Evolutionary conservation across 192 early-diverging fungal genomes (phyloP).

Genomic region (Entophlyctis luteolus): DNA sequence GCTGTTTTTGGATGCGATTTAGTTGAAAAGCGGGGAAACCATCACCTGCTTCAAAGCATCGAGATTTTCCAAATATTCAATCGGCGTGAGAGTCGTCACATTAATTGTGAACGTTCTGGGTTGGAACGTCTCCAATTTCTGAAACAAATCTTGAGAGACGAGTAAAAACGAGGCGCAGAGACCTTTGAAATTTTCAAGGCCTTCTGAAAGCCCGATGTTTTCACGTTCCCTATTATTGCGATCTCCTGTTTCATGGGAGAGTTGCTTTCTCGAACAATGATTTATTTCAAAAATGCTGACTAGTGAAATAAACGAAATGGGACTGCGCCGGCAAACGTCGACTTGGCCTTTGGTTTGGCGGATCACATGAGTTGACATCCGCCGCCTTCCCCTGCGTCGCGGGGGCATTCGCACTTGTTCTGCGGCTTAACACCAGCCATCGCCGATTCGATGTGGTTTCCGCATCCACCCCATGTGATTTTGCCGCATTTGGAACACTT

Average conservation of each 20-base stretch:
- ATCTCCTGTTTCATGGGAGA: not conserved
- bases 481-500: slow-evolving; percentile 24
- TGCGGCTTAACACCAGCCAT: slow-evolving; percentile 24
- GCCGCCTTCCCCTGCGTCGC: not conserved
- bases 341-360: not conserved
- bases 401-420: slow-evolving; percentile 23
- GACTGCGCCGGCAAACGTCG: not conserved
- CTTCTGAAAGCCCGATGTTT: not conserved
- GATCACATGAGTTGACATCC: not conserved
- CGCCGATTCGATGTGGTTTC: slow-evolving; percentile 27
- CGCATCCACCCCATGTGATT: slow-evolving; percentile 33
- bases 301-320: not conserved
- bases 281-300: not conserved
- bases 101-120: not conserved
- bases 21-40: not conserved
- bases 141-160: not conserved
- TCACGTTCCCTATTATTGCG: slow-evolving; percentile 9
- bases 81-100: not conserved
- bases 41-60: slow-evolving; percentile 6
- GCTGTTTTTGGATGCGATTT: not conserved
- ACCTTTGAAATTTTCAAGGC: not conserved
- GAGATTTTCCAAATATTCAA: slow-evolving; percentile 17
- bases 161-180: not conserved
- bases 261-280: not conserved
- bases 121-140: slow-evolving; percentile 3